phyloP scores from a whole-genome alignment of 2,329 filamentous ascomycete species.

The Claviceps quebecensis region DNA sequence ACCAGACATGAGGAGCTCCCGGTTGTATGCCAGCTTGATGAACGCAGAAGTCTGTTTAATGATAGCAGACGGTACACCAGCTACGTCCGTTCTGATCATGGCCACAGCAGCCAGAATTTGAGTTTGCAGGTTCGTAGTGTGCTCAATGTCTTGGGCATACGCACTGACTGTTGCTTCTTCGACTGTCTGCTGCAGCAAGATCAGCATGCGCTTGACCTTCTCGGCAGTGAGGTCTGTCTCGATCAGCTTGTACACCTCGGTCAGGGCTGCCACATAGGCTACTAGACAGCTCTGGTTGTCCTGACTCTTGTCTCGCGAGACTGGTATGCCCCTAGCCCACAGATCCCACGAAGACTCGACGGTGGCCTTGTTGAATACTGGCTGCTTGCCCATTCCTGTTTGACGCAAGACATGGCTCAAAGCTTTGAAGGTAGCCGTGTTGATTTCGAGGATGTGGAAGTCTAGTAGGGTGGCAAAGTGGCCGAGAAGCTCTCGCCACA shows the following conservation, averaged over 20 bases:
- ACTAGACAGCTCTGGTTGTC: conserved; percentile 73
- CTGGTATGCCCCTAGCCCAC: conserved; percentile 54
- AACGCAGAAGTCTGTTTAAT: conserved; percentile 58
- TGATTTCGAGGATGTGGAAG: conserved; percentile 53
- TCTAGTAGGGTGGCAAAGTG: conserved; percentile 53
- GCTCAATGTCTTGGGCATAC: conserved; percentile 61
- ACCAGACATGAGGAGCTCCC: conserved; percentile 17
- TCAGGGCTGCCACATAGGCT: conserved; percentile 66
- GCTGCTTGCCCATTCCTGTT: conserved; percentile 27
- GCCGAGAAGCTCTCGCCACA: conserved; percentile 62
- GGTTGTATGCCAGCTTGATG: conserved; percentile 51
- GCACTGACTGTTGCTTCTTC: conserved; percentile 52
- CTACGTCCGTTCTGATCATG: conserved; percentile 51
- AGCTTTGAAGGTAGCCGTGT: conserved; percentile 56
- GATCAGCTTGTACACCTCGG: conserved; percentile 66
- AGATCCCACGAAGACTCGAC: conserved; percentile 53
- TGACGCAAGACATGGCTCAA: conserved; percentile 48
- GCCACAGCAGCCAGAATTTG: conserved; percentile 55
- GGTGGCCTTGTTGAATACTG: conserved; percentile 34
- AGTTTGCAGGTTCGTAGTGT: conserved; percentile 57
- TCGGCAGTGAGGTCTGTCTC: conserved; percentile 47
- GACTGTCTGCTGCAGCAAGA: conserved; percentile 56
- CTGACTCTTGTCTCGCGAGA: conserved; percentile 26
- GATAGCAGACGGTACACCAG: conserved; percentile 52
- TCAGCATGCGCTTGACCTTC: conserved; percentile 53